A percentile compares a stretch with the other conserved stretches of the same genome.
These are phyloP conservation scores for Meyerozyma athensensis DNA, from an alignment of 1,139 yeast genomes.

Conservation along the genomic window DNA sequence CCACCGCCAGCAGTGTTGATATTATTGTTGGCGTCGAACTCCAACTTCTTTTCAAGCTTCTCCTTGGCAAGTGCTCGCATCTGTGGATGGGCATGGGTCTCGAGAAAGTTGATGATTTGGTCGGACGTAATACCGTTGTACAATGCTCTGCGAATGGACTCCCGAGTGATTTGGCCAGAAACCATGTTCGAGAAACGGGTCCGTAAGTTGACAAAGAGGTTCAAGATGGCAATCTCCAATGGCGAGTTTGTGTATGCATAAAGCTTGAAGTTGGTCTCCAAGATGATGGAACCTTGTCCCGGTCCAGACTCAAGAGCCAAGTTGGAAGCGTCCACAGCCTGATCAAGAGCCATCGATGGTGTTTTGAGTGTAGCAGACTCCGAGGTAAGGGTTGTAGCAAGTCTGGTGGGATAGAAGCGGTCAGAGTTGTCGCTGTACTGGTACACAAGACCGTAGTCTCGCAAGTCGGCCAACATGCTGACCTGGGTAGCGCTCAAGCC, in stretches of 20 bases:
- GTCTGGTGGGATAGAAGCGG: conserved; percentile 82
- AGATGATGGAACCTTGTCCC: conserved; percentile 63
- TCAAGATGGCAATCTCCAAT: conserved; percentile 86
- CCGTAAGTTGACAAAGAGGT: conserved; percentile 78
- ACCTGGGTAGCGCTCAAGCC: conserved; percentile 77
- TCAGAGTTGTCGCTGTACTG: conserved; percentile 58
- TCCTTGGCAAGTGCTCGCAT: conserved; percentile 74
- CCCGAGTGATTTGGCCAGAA: conserved; percentile 89
- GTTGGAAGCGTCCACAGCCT: conserved; percentile 43
- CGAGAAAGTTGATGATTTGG: conserved; percentile 83
- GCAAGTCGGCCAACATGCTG: conserved; percentile 81
- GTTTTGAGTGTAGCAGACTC: conserved; percentile 68
- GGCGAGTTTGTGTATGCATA: conserved; percentile 96
- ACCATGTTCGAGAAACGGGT: conserved; percentile 90
- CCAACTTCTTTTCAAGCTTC: conserved; percentile 58
- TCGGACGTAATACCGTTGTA: conserved; percentile 91
- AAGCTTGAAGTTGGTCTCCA: conserved; percentile 89
- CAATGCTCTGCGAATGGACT: conserved; percentile 80
- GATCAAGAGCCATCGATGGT: conserved; percentile 66
- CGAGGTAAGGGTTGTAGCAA: conserved; percentile 87
- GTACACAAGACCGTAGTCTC: conserved; percentile 89
- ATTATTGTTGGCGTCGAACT: conserved; percentile 56
- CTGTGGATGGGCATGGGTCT: conserved; percentile 92
- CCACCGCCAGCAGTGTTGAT: conserved; percentile 46
- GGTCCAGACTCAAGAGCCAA: conserved; percentile 17